Evolutionary conservation across 108 stramenopile genomes (phyloP).

Genomic region (Mediolabrus comicus): DNA sequence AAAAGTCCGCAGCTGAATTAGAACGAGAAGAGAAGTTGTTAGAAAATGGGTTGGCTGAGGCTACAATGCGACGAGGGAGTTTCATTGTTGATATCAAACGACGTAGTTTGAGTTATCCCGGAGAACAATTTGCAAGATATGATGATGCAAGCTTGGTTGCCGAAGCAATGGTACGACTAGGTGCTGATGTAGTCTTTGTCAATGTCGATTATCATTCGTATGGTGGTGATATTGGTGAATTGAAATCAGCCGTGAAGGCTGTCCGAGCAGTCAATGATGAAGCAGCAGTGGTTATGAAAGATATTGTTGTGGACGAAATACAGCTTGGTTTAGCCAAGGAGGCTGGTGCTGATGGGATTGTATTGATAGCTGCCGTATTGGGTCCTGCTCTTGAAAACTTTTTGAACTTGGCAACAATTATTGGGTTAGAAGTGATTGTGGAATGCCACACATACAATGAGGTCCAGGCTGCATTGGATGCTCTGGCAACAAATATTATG

Average conservation of each 20-base stretch:
- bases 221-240: slow-evolving; percentile 81
- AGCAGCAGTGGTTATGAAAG: slow-evolving; percentile 90
- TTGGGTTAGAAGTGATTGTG: slow-evolving; percentile 88
- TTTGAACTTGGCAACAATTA: slow-evolving; percentile 81
- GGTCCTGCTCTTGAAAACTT: slow-evolving; percentile 84
- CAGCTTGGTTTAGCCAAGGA: slow-evolving; percentile 89
- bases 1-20: slow-evolving; percentile 30
- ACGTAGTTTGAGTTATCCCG: slow-evolving; percentile 65
- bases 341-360: slow-evolving; percentile 83
- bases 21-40: slow-evolving; percentile 62
- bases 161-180: slow-evolving; percentile 88
- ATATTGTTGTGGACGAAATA: slow-evolving; percentile 90
- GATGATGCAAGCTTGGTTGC: slow-evolving; percentile 88
- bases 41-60: slow-evolving; percentile 70
- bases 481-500: slow-evolving; percentile 80
- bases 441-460: slow-evolving; percentile 89
- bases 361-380: slow-evolving; percentile 79
- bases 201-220: slow-evolving; percentile 88
- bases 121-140: slow-evolving; percentile 75
- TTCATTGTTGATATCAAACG: slow-evolving; percentile 90
- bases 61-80: slow-evolving; percentile 75
- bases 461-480: slow-evolving; percentile 79
- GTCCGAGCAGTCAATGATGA: slow-evolving; percentile 62
- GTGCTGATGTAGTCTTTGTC: slow-evolving; percentile 86
- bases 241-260: slow-evolving; percentile 70